phyloP scores from a whole-genome alignment of 331 rosid species.

The Rhamnella rubrinervis region DNA sequence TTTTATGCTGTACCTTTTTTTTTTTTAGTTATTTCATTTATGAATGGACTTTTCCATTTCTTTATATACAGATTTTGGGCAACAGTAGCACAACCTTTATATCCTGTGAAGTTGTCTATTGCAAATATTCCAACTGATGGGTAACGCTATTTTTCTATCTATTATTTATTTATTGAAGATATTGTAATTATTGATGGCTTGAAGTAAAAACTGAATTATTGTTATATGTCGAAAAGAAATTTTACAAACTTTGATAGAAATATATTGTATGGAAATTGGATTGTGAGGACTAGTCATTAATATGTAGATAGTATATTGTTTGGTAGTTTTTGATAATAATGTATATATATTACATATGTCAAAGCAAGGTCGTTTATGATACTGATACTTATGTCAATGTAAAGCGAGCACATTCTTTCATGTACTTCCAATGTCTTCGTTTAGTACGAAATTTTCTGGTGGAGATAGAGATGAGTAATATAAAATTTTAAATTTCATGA shows the following conservation, averaged over 20 bases:
- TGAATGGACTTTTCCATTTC: slow-evolving; percentile 13
- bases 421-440: background rate
- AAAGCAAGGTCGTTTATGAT: background rate
- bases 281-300: background rate
- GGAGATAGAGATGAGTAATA: background rate
- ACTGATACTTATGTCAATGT: background rate
- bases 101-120: slow-evolving; percentile 65
- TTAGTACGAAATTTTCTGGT: background rate
- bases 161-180: background rate
- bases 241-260: background rate
- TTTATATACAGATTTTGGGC: slow-evolving; percentile 64
- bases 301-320: background rate
- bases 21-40: slow-evolving; percentile 13
- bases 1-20: background rate
- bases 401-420: background rate
- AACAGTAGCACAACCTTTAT: slow-evolving; percentile 57
- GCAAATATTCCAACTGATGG: slow-evolving; percentile 71
- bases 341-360: too few relatives aligned
- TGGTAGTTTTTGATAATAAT: background rate
- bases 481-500: background rate
- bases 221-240: background rate
- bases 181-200: background rate
- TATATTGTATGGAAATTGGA: background rate
- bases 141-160: slow-evolving; percentile 35
- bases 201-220: background rate